A percentile compares a stretch with the other conserved stretches of the same genome.
These are phyloP conservation scores for Arthroderma sp. DNA, from an alignment of 2,329 filamentous ascomycete genomes.

Conservation along the genomic window DNA sequence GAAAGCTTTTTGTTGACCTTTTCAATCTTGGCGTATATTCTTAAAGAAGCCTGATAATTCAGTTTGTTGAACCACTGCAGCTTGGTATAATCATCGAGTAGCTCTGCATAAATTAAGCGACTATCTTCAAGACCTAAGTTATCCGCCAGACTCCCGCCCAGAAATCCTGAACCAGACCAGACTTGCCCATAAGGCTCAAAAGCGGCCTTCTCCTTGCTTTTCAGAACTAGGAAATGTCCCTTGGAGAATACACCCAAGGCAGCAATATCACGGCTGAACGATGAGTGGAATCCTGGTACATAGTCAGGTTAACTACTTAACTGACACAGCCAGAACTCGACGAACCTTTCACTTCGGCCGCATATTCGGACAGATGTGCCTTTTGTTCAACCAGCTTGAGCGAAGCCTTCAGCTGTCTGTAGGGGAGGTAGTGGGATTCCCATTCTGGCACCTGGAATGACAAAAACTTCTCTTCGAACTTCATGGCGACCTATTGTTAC, in stretches of 20 bases:
- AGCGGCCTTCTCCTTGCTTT: not conserved
- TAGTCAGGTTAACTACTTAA: not conserved
- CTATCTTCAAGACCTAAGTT: not conserved
- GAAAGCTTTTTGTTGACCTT: not conserved
- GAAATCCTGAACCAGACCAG: not conserved
- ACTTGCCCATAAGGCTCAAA: not conserved
- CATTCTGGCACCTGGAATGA: conserved; percentile 20
- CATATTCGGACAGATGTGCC: not conserved
- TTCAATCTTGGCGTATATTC: conserved; percentile 9
- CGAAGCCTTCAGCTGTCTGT: conserved; percentile 19
- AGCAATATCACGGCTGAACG: not conserved
- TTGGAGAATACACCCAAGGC: not conserved
- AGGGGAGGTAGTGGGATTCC: conserved; percentile 21
- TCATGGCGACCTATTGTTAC: conserved; percentile 16
- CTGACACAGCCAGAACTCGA: not conserved
- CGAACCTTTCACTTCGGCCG: conserved; percentile 8
- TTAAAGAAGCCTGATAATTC: conserved; percentile 16
- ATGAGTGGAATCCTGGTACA: not conserved
- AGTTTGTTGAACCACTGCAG: conserved; percentile 15
- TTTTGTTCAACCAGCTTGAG: not conserved
- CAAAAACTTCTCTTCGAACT: conserved; percentile 22
- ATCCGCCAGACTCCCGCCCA: not conserved
- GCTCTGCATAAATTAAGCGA: conserved; percentile 2
- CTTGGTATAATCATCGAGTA: conserved; percentile 13
- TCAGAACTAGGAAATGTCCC: not conserved